Conservation (phyloP, 2,329 filamentous ascomycete species). For the Phialophora tarda region DNA sequence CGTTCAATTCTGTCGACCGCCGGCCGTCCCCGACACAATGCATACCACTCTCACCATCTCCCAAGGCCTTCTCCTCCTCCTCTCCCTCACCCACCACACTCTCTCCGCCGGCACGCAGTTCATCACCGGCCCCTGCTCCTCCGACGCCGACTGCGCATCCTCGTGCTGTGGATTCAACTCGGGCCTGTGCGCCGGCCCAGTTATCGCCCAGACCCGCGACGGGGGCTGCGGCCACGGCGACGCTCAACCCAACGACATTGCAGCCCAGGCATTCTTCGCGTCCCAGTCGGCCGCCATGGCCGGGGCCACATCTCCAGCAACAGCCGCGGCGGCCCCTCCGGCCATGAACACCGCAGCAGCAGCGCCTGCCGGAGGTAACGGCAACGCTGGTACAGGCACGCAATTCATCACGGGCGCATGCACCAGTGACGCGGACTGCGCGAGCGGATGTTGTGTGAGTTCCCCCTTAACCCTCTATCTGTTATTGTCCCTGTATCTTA, state of each 20-base stretch:
- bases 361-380: conserved; percentile 20
- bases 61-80: conserved; percentile 20
- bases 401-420: conserved; percentile 44
- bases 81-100: conserved; percentile 32
- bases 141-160: conserved; percentile 41
- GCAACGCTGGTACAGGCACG: conserved; percentile 34
- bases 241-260: conserved; percentile 37
- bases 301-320: conserved; percentile 3
- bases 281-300: conserved; percentile 35
- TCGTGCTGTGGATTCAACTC: conserved; percentile 42
- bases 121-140: conserved; percentile 41
- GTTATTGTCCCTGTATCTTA: too few species aligned
- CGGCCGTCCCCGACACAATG: conserved; percentile 15
- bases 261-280: conserved; percentile 35
- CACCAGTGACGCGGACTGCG: conserved; percentile 40
- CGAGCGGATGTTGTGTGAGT: conserved; percentile 44
- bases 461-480: not conserved
- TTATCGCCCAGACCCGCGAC: conserved; percentile 39
- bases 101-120: conserved; percentile 38
- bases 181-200: conserved; percentile 39
- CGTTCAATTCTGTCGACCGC: too few species aligned
- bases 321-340: conserved; percentile 1
- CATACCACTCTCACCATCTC: conserved; percentile 13
- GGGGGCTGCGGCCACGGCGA: conserved; percentile 41
- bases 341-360: conserved; percentile 11